A percentile compares a stretch with the other conserved stretches of the same genome.
Evolutionary conservation across 176 grass and related monocot genomes (phyloP).

Genomic region (Areca catechu): DNA sequence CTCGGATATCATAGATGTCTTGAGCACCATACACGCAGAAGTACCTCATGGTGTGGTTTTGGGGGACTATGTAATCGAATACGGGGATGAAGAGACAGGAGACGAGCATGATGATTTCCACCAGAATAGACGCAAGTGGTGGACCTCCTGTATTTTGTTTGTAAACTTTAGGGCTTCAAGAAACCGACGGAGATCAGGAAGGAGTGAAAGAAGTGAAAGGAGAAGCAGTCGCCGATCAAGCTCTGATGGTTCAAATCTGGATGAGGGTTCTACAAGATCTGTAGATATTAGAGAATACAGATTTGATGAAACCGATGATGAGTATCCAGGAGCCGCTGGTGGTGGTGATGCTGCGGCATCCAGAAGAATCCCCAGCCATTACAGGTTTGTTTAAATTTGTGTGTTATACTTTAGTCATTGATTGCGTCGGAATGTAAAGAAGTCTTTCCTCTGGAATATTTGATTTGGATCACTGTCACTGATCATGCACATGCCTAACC

Average conservation of each 20-base stretch:
- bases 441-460: too few species aligned
- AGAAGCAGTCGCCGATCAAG: slow-evolving; percentile 41
- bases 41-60: slow-evolving; percentile 83
- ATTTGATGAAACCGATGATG: slow-evolving; percentile 83
- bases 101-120: slow-evolving; percentile 68
- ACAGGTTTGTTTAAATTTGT: slow-evolving; percentile 30
- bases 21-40: slow-evolving; percentile 90
- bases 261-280: slow-evolving; percentile 46
- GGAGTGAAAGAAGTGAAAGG: slow-evolving; percentile 38
- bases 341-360: slow-evolving; percentile 34
- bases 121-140: slow-evolving; percentile 64
- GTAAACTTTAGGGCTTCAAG: slow-evolving; percentile 67
- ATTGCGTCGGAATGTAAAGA: too few species aligned
- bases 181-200: slow-evolving; percentile 47
- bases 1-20: slow-evolving; percentile 91
- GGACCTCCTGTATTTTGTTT: slow-evolving; percentile 70
- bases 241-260: slow-evolving; percentile 51
- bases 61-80: slow-evolving; percentile 97
- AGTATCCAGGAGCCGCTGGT: slow-evolving; percentile 37
- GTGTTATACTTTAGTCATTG: too few species aligned
- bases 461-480: too few species aligned
- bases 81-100: slow-evolving; percentile 80
- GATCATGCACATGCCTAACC: too few species aligned
- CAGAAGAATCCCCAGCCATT: slow-evolving; percentile 48
- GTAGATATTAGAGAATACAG: slow-evolving; percentile 72